Evolutionary conservation across 805 yeast genomes (phyloP), one percentile per base, ranked within the genome.

Genomic region (Citeromyces matritensis): DNA sequence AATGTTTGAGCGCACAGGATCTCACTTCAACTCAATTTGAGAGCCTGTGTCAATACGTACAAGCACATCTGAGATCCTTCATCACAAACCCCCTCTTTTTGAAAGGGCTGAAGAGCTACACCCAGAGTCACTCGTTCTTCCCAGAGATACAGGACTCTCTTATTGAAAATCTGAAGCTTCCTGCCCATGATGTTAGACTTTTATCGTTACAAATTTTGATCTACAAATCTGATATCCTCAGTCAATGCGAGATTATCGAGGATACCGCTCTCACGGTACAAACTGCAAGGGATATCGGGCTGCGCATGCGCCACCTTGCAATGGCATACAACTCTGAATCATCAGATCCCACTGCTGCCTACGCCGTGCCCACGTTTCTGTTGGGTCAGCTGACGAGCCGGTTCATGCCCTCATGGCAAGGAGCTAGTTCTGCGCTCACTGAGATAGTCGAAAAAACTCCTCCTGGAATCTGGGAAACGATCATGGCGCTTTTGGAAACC

Each of bases 351-450:
- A 30, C 47, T 9, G 33, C 37, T 6, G 45, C 45, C 40, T 8
- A 51, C 39, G 36, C 63, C 10, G 59, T 69, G 23, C 57, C 67
- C 25, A 60, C 58, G 14, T 72, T 63, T 42, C 33, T 73, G 25
- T 65, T 79, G 40, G 97, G 97, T 23, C 62, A 80, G 37, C 53
- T 86, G 27, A 61, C 83, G 4, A 73, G 74, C 23, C 68, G 70
- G 35, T 84, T 88, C 42, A 79, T 83, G 34, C 97, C 97, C 1
- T 64, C 79, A 9, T 85, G 95, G 94, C 65, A 69, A 12, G 84
- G 79, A 4, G 79, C 80, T 2, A 55, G 63, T 33, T 88, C 77
- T 37, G 63, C 67, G 4, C 44, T 82, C 4, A 69, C 74, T 1
- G 44, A 50, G 3, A 49, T 77, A 7, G 51, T 60, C 9, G 55